Percentiles rank a stretch among this genome's conserved stretches.
Evolutionary conservation across 495 filamentous ascomycete species (phyloP).

Genomic region (Penicillium tannophilum): DNA sequence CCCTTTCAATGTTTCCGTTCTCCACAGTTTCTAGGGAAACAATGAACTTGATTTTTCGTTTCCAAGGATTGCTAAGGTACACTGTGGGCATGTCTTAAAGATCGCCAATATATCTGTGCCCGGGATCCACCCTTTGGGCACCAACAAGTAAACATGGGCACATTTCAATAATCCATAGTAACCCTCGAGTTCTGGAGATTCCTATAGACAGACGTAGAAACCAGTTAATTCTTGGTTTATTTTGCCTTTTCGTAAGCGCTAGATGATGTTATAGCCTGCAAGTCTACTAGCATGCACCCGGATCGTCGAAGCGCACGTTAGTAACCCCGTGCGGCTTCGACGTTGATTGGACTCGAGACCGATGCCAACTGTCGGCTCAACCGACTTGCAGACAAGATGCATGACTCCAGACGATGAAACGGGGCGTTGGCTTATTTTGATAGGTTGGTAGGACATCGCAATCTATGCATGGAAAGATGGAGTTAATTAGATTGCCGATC

Average conservation of each 20-base stretch:
- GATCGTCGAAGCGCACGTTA: neutral
- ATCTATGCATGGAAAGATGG: constrained; percentile 13
- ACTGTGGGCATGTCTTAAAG: too few species aligned
- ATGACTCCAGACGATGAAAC: constrained; percentile 4
- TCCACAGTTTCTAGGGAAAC: too few species aligned
- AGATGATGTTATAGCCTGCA: constrained; percentile 8
- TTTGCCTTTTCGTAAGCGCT: neutral
- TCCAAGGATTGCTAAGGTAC: too few species aligned
- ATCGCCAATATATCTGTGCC: too few species aligned
- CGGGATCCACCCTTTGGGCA: too few species aligned
- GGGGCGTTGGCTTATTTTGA: constrained; percentile 5
- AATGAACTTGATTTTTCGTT: too few species aligned
- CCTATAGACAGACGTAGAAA: too few species aligned
- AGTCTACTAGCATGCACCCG: neutral
- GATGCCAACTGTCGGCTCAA: constrained; percentile 5
- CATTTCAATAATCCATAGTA: too few species aligned
- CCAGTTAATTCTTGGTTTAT: neutral
- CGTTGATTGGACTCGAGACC: neutral
- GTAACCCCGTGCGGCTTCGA: neutral
- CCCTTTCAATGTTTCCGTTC: too few species aligned
- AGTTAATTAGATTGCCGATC: constrained; percentile 18
- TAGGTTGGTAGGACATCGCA: constrained; percentile 13
- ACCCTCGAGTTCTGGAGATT: too few species aligned
- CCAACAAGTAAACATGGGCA: too few species aligned
- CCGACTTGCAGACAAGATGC: neutral